These are phyloP conservation scores for Leccinum pellstonianum DNA, from an alignment of 768 basidiomycete genomes.

Conservation along the genomic window DNA sequence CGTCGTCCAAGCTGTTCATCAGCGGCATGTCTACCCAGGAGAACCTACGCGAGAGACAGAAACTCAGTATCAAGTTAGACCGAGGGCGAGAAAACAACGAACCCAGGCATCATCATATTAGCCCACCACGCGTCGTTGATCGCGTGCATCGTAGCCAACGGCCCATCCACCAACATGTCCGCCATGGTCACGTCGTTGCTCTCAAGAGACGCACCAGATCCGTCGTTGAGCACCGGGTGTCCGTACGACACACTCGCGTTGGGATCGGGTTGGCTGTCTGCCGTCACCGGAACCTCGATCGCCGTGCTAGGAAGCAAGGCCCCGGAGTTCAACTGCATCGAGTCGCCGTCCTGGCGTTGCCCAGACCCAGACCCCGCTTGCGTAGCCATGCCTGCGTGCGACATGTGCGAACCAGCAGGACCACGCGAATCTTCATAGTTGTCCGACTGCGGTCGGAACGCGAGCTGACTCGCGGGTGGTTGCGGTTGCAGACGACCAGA, in stretches of 20 bases:
- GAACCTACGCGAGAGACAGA: conserved; percentile 17
- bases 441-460: conserved; percentile 12
- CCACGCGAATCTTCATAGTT: conserved; percentile 27
- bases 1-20: conserved; percentile 24
- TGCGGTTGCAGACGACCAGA: conserved; percentile 53
- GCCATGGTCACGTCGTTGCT: conserved; percentile 25
- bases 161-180: conserved; percentile 41
- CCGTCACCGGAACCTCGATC: not conserved
- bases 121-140: conserved; percentile 74
- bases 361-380: conserved; percentile 15
- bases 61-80: not conserved
- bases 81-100: not conserved
- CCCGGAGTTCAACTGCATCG: conserved; percentile 33
- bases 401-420: conserved; percentile 28
- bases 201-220: not conserved
- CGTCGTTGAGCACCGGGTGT: conserved; percentile 19
- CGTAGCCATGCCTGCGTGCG: conserved; percentile 17
- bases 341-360: conserved; percentile 24
- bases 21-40: conserved; percentile 33
- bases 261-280: conserved; percentile 34
- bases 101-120: conserved; percentile 86
- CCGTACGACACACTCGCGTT: conserved; percentile 39
- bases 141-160: conserved; percentile 70
- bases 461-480: conserved; percentile 43
- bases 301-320: not conserved